phyloP scores from a whole-genome alignment of 202 grass and related monocot species.

The Carex arenaria region DNA sequence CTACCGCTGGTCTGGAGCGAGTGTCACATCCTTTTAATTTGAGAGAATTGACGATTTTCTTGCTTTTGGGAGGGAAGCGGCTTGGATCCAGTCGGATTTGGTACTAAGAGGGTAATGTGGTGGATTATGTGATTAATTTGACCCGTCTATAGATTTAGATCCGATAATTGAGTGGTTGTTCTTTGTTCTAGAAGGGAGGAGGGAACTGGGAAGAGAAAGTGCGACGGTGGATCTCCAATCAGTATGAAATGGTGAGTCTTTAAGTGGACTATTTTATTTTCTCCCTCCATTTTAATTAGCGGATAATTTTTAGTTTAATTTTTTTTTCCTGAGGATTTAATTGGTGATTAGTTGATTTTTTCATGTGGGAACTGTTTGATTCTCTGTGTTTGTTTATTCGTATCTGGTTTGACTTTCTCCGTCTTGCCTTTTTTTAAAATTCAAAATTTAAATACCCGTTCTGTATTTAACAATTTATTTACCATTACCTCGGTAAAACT shows the following conservation, averaged over 20 bases:
- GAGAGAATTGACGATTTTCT: background rate
- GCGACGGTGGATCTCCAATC: slow-evolving; percentile 10
- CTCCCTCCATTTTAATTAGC: background rate
- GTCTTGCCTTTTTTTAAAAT: background rate
- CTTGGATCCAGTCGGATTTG: slow-evolving; percentile 21
- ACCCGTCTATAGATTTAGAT: background rate
- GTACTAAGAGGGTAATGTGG: slow-evolving; percentile 39
- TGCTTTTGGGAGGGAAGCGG: slow-evolving; percentile 20
- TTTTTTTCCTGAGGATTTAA: background rate
- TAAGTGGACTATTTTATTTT: background rate
- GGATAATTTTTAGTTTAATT: background rate
- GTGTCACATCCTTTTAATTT: slow-evolving; percentile 3
- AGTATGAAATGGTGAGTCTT: slow-evolving; percentile 29
- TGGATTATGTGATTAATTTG: background rate
- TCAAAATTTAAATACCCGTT: background rate
- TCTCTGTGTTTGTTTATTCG: background rate
- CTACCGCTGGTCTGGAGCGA: background rate
- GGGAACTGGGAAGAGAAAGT: background rate
- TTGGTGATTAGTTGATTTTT: background rate
- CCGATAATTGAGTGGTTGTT: background rate
- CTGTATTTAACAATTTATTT: background rate
- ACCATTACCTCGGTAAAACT: background rate
- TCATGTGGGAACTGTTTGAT: background rate
- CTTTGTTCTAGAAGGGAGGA: background rate
- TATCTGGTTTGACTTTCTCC: slow-evolving; percentile 11